Conservation (phyloP, 805 yeast species). For the Isabelozyma gotoi region DNA sequence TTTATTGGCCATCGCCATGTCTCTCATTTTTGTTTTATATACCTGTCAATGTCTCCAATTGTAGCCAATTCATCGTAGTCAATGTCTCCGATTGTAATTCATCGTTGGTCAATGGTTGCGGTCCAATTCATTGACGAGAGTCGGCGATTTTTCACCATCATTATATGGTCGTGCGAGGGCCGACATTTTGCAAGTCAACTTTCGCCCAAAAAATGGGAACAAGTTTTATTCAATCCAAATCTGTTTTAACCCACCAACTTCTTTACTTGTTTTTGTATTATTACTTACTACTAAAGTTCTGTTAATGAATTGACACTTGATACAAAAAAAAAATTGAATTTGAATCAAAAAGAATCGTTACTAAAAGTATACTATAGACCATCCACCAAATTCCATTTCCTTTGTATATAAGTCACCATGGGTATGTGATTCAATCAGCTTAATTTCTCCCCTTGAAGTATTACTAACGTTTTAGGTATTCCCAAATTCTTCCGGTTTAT, state of each 20-base stretch:
- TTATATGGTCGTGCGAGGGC: neutral
- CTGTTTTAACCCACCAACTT: too few relatives aligned
- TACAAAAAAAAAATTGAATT: too few relatives aligned
- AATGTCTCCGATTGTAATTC: neutral
- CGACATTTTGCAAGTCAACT: neutral
- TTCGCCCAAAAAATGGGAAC: neutral
- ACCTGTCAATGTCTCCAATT: neutral
- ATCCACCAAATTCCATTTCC: too few relatives aligned
- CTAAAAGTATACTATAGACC: too few relatives aligned
- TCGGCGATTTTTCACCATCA: too few relatives aligned
- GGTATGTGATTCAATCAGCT: neutral
- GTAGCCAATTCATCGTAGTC: too few relatives aligned
- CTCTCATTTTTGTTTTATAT: too few relatives aligned
- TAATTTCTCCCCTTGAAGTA: neutral
- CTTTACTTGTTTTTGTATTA: neutral
- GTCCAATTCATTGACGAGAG: neutral
- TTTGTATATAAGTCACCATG: neutral
- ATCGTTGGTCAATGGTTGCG: too few relatives aligned
- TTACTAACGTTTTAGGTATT: conserved; percentile 55
- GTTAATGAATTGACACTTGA: neutral
- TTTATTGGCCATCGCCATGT: neutral
- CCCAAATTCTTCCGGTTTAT: conserved; percentile 96
- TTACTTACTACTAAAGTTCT: neutral
- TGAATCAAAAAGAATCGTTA: too few relatives aligned
- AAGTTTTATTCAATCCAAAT: too few relatives aligned